Percentiles rank a stretch among this genome's conserved stretches.
Conservation (phyloP, 73 alveolate genomes). For the Durusdinium trenchii region DNA sequence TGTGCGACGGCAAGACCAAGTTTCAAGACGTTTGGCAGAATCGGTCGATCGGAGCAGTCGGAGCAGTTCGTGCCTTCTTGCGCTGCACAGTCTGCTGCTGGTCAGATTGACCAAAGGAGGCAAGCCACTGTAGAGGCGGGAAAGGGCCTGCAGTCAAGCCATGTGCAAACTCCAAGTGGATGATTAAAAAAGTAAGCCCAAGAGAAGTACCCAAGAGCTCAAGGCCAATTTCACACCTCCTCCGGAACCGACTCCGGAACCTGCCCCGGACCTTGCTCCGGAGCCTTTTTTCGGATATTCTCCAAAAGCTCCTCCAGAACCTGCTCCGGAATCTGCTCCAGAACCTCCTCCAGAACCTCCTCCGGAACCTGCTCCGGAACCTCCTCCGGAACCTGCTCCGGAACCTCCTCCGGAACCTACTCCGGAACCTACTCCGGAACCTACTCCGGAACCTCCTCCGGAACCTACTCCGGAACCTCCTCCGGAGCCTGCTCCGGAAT, state of each 20-base stretch:
- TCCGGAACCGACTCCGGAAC: neutral
- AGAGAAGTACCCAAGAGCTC: neutral
- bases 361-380: no score
- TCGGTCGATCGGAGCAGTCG: neutral
- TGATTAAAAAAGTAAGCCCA: neutral
- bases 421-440: no score
- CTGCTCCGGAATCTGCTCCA: no score
- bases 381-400: no score
- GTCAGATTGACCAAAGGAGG: conserved; percentile 69
- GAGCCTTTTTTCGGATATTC: neutral
- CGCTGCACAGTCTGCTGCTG: conserved; percentile 59
- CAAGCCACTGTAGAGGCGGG: conserved; percentile 82
- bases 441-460: no score
- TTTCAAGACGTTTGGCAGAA: neutral
- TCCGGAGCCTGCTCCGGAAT: no score
- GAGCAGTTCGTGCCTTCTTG: conserved; percentile 26
- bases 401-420: no score
- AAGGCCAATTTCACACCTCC: neutral
- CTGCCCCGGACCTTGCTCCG: neutral
- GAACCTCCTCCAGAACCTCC: no score
- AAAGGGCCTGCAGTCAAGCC: conserved; percentile 36
- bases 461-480: no score
- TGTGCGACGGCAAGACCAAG: neutral
- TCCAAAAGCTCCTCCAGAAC: no score
- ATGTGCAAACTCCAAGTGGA: no score